Evolutionary conservation across 75 land plant genomes (phyloP), one percentile per base, ranked within the genome.

Genomic region (Sequoiadendron giganteum): DNA sequence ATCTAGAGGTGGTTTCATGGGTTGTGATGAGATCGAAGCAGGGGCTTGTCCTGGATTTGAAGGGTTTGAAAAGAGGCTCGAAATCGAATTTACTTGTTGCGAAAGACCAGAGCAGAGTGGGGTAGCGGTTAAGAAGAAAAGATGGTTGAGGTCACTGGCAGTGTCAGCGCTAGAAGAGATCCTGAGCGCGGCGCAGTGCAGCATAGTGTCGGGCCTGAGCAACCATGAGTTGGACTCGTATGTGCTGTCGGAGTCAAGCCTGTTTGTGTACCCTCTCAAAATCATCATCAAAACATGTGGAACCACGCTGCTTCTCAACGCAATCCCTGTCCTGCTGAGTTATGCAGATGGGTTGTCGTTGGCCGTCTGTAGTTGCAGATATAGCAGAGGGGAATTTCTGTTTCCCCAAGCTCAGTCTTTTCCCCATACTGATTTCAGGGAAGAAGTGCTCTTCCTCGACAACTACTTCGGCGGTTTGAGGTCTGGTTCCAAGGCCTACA

Each of bases 171-270:
- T 94, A 3, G 96, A 95, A 54, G 85, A 82, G 3, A 89, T 95
- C 83, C 92, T 95, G 18, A 85, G 75, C 0, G 89, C 92, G 11
- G 96, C 96, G 6, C 61, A 89, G 45, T 95, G 96, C 92, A 91
- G 93, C 43, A 95, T 95, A 42, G 96, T 95, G 5, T 81, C 91
- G 28, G 79, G 86, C 16, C 87, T 95, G 55, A 92, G 93, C 86
- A 94, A 95, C 92, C 39, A 56, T 21, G 91, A 91, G 1, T 52
- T 94, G 25, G 96, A 95, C 83, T 94, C 96, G 0, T 95, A 95
- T 56, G 96, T 95, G n/a, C 91, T 95, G 42, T 94, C 96, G 15
- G 96, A 95, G 87, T 95, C 96, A 1, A 95, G 96, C 91, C 90
- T 95, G 52, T 95, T 95, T 54, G 87, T 95, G 14, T 94, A 89